Evolutionary conservation across 2,329 filamentous ascomycete species (phyloP), one percentile per base, ranked within the genome.

Genomic region (Alternaria conjuncta): DNA sequence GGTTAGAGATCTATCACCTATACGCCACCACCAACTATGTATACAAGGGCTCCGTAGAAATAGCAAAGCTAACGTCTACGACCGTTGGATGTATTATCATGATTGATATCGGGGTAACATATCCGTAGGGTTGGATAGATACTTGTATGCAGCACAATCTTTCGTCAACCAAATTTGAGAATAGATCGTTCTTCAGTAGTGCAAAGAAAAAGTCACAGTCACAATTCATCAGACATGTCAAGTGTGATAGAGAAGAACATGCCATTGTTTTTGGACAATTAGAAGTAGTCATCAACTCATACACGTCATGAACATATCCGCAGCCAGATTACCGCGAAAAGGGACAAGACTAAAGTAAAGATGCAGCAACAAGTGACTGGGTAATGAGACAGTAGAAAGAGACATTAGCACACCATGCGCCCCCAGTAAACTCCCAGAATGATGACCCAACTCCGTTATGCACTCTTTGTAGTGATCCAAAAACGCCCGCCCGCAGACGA

Each of bases 221-320:
- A 21, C 13, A 9, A 13, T 15, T 41, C 1, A 30, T 20, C 18
- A 21, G 4, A 15, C 26, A 15, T 2, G 13, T 9, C 20, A 20
- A n/a, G 10, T 43, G 13, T 13, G 18, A 36, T 23, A 4, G 32
- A 25, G 43, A 20, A 6, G 32, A 28, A 6, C 9, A 41, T 26
- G 21, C 21, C 23, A 46, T 36, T 54, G 23, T 55, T 60, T 63
- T 58, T 54, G 26, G 57, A 58, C 11, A 56, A 57, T 65, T 69
- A 69, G 69, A 60, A 68, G 66, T 72, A 68, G 58, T 72, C 69
- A 65, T 71, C 67, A 70, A 68, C 65, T 68, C 71, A 69, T 73
- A 66, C 66, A 73, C 60, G 70, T 71, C 71, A 68, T 73, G 65
- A 68, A 64, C 59, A 65, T 55, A 63, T 71, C 68, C 60, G 63